These are phyloP conservation scores for Elongisporangium prolatum DNA, from an alignment of 352 stramenopile genomes.

Conservation along the genomic window DNA sequence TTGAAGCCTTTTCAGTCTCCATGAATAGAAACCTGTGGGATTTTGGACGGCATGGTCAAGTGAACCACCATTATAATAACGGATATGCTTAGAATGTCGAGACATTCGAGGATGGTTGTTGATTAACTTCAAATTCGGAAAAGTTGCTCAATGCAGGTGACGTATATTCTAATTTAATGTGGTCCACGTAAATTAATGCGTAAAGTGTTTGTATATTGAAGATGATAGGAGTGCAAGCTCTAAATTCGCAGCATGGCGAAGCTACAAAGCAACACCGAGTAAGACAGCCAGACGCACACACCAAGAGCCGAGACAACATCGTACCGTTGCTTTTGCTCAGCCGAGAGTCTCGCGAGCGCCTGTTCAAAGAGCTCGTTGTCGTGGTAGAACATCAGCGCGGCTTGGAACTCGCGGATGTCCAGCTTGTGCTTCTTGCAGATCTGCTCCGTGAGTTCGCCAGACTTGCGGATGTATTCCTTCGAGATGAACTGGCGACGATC, in stretches of 20 bases:
- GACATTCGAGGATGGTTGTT: too few relatives aligned
- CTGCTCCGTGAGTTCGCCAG: slow-evolving; percentile 47
- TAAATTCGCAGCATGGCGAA: not conserved
- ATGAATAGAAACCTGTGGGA: too few relatives aligned
- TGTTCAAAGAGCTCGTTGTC: slow-evolving; percentile 65
- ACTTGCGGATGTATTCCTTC: slow-evolving; percentile 64
- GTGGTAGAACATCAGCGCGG: slow-evolving; percentile 76
- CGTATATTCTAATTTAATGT: too few relatives aligned
- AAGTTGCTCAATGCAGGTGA: too few relatives aligned
- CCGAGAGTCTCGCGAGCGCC: slow-evolving; percentile 48
- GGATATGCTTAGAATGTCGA: too few relatives aligned
- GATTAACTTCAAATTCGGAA: too few relatives aligned
- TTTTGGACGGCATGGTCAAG: too few relatives aligned
- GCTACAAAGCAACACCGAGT: slow-evolving; percentile 3
- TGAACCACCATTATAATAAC: too few relatives aligned
- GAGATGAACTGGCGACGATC: slow-evolving; percentile 54
- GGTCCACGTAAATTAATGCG: too few relatives aligned
- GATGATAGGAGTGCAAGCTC: not conserved
- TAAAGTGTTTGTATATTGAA: not conserved
- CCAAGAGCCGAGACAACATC: slow-evolving; percentile 5
- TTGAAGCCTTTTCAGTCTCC: too few relatives aligned
- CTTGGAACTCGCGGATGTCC: slow-evolving; percentile 65
- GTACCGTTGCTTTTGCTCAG: slow-evolving; percentile 67
- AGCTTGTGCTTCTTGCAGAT: slow-evolving; percentile 47
- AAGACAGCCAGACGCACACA: not conserved